These are phyloP conservation scores for Paramecium octaurelia DNA, from an alignment of 73 alveolate species.

Conservation along the genomic window DNA sequence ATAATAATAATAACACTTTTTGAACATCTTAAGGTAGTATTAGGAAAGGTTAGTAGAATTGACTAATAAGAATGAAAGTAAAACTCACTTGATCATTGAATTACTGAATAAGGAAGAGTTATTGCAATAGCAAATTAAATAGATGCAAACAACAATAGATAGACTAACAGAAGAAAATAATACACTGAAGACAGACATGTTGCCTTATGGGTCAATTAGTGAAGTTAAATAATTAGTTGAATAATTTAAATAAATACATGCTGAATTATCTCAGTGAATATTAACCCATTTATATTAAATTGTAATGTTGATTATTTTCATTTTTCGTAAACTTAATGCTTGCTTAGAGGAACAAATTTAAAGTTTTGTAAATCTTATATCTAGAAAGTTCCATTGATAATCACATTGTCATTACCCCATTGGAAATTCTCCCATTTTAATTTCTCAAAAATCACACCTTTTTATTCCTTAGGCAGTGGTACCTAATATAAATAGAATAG, in stretches of 20 bases:
- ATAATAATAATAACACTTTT: background rate
- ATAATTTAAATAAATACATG: background rate
- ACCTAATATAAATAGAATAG: background rate
- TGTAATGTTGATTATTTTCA: background rate
- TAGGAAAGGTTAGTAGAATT: background rate
- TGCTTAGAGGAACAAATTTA: background rate
- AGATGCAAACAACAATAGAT: background rate
- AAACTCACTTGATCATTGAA: background rate
- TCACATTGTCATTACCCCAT: background rate
- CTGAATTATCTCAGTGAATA: background rate
- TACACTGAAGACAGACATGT: background rate
- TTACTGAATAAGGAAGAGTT: background rate
- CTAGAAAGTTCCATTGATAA: background rate
- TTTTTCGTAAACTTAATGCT: background rate
- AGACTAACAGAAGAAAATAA: background rate
- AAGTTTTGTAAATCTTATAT: background rate
- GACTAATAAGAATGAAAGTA: background rate
- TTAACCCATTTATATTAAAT: background rate
- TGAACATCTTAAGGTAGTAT: background rate
- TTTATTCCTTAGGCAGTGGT: background rate
- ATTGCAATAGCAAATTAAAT: background rate
- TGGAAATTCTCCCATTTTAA: slow-evolving; percentile 1
- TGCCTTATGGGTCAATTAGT: background rate
- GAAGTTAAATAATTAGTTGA: background rate
- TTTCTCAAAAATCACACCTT: background rate